Conservation (phyloP, 2,329 filamentous ascomycete species). For the Aspergillus sp. region DNA sequence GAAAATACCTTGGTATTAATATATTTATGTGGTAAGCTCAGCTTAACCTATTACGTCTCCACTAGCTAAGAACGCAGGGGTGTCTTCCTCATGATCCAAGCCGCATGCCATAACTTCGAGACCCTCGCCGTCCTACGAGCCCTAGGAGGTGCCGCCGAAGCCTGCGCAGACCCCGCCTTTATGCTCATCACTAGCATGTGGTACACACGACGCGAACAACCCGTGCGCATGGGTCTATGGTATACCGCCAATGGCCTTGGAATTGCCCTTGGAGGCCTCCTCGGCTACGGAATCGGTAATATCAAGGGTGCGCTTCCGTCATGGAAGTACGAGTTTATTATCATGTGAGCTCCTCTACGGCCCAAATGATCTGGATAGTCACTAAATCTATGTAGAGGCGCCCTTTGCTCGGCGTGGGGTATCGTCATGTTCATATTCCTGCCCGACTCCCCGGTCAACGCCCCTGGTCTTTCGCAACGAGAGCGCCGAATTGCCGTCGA, state of each 20-base stretch:
- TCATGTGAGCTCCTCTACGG: conserved; percentile 46
- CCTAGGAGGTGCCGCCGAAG: conserved; percentile 58
- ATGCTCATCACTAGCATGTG: conserved; percentile 68
- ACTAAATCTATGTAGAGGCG: conserved; percentile 31
- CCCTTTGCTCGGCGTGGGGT: conserved; percentile 60
- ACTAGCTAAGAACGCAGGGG: conserved; percentile 31
- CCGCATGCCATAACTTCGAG: conserved; percentile 55
- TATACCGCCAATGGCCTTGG: conserved; percentile 61
- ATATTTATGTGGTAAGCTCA: conserved; percentile 55
- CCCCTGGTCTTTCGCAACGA: conserved; percentile 50
- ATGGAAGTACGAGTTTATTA: conserved; percentile 69
- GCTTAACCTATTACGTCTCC: neutral
- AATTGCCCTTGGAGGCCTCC: conserved; percentile 57
- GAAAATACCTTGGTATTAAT: conserved; percentile 56
- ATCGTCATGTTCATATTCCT: conserved; percentile 58
- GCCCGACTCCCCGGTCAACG: conserved; percentile 58
- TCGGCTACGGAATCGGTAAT: conserved; percentile 62
- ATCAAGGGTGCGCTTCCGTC: conserved; percentile 57
- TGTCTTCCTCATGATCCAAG: conserved; percentile 53
- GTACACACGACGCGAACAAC: conserved; percentile 64
- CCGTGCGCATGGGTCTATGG: conserved; percentile 60
- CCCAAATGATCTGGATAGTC: too few species aligned
- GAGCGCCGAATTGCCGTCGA: conserved; percentile 58
- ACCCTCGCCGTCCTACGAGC: conserved; percentile 58
- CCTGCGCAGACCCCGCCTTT: conserved; percentile 59